A percentile compares a stretch with the other conserved stretches of the same genome.
phyloP scores from a whole-genome alignment of 2,329 filamentous ascomycete genomes.

The Alternaria brassicicola region DNA sequence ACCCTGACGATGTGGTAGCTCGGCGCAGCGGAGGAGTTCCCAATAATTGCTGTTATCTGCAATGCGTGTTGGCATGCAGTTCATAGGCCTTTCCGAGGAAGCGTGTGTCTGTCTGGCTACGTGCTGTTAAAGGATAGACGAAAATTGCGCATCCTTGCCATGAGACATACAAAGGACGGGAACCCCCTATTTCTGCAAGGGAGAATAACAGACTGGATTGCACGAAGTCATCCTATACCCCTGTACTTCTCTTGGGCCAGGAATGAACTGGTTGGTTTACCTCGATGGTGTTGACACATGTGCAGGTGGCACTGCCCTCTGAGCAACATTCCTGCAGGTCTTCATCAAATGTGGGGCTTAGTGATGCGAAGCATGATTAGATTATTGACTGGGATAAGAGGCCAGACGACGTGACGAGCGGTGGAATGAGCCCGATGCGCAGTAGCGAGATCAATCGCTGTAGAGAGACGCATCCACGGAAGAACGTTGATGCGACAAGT shows the following conservation, averaged over 20 bases:
- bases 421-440: not conserved
- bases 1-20: not conserved
- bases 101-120: not conserved
- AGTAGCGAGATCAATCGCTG: not conserved
- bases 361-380: not conserved
- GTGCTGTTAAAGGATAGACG: not conserved
- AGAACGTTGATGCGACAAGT: not conserved
- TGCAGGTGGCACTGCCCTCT: not conserved
- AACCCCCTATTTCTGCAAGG: not conserved
- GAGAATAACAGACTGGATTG: not conserved
- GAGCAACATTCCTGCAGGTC: not conserved
- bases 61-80: not conserved
- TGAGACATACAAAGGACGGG: not conserved
- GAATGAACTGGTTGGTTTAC: not conserved
- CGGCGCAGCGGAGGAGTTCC: not conserved
- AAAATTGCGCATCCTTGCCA: not conserved
- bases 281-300: not conserved
- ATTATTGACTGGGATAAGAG: not conserved
- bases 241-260: not conserved
- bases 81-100: not conserved
- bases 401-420: not conserved
- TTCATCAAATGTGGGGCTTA: not conserved
- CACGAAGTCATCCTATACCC: not conserved
- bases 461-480: not conserved
- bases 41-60: not conserved